Conservation (phyloP, 1,284 basidiomycete genomes). For the Trametes polyzona region DNA sequence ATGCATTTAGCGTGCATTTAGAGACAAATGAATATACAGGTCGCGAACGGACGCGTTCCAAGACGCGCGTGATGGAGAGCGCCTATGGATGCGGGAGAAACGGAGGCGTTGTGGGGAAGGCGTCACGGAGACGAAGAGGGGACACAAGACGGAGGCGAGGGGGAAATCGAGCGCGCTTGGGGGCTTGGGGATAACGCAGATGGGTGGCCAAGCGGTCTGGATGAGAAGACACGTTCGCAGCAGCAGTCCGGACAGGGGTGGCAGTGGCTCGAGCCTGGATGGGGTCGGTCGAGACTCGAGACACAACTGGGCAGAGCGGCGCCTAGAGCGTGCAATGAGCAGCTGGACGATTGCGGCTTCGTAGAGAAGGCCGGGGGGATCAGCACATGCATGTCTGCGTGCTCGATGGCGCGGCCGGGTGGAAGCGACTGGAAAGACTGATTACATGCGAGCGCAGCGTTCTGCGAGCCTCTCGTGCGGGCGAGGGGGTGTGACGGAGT, state of each 20-base stretch:
- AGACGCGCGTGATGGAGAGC: not conserved
- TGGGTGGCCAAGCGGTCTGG: conserved; percentile 2
- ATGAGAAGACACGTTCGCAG: conserved; percentile 12
- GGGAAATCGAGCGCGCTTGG: not conserved
- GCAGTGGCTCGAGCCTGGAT: not conserved
- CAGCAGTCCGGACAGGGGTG: conserved; percentile 8
- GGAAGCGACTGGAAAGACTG: not conserved
- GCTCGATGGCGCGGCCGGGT: not conserved
- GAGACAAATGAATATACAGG: not conserved
- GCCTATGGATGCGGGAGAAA: not conserved
- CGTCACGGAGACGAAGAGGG: conserved; percentile 7
- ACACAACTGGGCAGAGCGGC: not conserved
- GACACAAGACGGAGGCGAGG: conserved; percentile 6
- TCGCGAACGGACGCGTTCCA: not conserved
- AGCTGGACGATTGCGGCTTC: not conserved
- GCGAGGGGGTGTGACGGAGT: not conserved
- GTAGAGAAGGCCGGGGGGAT: not conserved
- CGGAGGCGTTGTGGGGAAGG: conserved; percentile 8
- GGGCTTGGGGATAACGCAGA: not conserved
- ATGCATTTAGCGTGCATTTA: not conserved
- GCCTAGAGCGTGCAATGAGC: conserved; percentile 4
- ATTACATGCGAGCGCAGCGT: too few species aligned
- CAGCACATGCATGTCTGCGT: not conserved
- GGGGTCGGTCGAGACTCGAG: conserved; percentile 12
- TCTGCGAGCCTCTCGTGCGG: not conserved